Percentiles rank a stretch among this genome's conserved stretches.
phyloP scores from a whole-genome alignment of 176 grass and related monocot species.

The Chloris gayana region DNA sequence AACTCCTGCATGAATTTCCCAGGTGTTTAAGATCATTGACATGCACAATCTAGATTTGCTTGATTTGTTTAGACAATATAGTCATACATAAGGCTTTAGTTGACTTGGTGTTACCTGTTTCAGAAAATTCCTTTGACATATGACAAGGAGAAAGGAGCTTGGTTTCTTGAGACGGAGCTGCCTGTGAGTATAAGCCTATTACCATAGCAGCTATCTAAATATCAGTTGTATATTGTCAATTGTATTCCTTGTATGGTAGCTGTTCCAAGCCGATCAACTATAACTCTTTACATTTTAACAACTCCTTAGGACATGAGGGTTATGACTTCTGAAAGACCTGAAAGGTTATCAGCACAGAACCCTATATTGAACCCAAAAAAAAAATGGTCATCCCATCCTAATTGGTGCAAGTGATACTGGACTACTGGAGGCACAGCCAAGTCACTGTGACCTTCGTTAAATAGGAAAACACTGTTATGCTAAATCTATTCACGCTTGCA shows the following conservation, averaged over 20 bases:
- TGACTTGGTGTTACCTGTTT: background rate
- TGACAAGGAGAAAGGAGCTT: conserved; percentile 59
- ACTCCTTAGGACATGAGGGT: background rate
- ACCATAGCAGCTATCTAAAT: background rate
- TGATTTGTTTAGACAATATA: background rate
- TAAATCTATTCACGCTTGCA: background rate
- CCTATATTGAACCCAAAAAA: too few species aligned
- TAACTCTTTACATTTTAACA: background rate
- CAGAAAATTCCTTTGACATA: conserved; percentile 74
- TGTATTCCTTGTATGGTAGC: background rate
- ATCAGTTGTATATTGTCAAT: background rate
- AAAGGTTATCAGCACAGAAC: background rate
- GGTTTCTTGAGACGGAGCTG: conserved; percentile 81
- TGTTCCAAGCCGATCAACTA: background rate
- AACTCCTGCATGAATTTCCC: background rate
- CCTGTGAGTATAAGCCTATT: conserved; percentile 59
- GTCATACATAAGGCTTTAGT: background rate
- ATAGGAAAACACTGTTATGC: background rate
- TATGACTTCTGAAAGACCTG: background rate
- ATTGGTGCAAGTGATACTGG: background rate
- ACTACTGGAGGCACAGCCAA: background rate
- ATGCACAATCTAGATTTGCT: background rate
- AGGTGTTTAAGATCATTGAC: background rate
- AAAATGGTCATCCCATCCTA: background rate
- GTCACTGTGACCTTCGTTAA: background rate